phyloP scores from a whole-genome alignment of 306 rosid genomes.

The Ormosia emarginata region DNA sequence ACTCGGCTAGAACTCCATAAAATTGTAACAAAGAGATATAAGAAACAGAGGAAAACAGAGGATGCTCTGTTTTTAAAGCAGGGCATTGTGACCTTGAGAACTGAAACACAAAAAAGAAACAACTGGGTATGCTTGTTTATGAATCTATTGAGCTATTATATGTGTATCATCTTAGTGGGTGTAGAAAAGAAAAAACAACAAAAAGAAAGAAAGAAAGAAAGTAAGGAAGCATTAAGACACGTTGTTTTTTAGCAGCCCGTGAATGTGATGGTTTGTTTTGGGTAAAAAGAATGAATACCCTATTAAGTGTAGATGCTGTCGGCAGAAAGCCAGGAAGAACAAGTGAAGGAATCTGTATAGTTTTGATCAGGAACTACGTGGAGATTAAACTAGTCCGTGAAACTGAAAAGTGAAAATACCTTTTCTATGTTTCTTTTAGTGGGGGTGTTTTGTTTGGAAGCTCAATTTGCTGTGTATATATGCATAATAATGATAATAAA shows the following conservation, averaged over 20 bases:
- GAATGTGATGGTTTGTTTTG: conserved; percentile 33
- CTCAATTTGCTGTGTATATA: neutral
- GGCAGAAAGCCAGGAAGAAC: conserved; percentile 14
- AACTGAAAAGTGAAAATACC: conserved; percentile 17
- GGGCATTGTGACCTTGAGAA: conserved; percentile 37
- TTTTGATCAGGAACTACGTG: neutral
- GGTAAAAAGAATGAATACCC: conserved; percentile 20
- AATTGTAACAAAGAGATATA: neutral
- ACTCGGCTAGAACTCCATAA: conserved; percentile 15
- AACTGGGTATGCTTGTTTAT: conserved; percentile 11
- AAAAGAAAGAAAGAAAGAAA: neutral
- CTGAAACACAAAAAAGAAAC: neutral
- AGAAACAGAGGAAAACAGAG: conserved; percentile 44
- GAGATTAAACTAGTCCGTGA: conserved; percentile 49
- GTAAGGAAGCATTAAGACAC: neutral
- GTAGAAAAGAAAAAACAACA: neutral
- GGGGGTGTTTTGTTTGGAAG: conserved; percentile 17
- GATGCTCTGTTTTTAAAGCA: conserved; percentile 36
- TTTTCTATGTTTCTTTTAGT: neutral
- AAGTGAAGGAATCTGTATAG: conserved; percentile 19
- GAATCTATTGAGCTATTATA: neutral
- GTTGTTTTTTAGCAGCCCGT: conserved; percentile 61
- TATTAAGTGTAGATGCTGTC: conserved; percentile 18
- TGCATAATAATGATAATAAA: neutral
- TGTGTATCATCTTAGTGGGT: neutral